These are phyloP conservation scores for Kwoniella sp. DNA, from an alignment of 768 basidiomycete species.

Conservation along the genomic window DNA sequence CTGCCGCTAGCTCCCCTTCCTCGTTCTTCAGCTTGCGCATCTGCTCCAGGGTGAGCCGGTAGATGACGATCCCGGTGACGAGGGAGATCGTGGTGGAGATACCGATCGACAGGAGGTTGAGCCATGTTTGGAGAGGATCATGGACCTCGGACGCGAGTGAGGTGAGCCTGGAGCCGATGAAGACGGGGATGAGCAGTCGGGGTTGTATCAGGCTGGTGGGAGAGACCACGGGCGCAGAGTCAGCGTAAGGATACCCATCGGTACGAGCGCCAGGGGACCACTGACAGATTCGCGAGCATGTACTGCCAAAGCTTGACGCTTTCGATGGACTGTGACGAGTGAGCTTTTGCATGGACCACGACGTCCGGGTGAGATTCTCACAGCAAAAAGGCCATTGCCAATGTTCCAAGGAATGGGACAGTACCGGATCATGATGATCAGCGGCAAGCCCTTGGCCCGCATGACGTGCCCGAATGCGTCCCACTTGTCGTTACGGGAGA, in stretches of 20 bases:
- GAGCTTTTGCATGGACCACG: neutral
- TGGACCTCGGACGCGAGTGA: constrained; percentile 36
- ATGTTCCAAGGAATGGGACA: constrained; percentile 49
- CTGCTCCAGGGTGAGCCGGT: constrained; percentile 43
- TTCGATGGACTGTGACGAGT: constrained; percentile 37
- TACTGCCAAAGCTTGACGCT: constrained; percentile 45
- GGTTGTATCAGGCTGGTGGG: constrained; percentile 35
- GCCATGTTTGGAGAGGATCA: constrained; percentile 43
- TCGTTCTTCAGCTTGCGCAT: constrained; percentile 39
- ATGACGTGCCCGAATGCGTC: constrained; percentile 48
- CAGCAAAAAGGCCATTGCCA: constrained; percentile 49
- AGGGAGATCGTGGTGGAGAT: constrained; percentile 29
- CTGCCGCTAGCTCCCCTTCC: constrained; percentile 39
- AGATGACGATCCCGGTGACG: constrained; percentile 44
- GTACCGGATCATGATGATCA: constrained; percentile 49
- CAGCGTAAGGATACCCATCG: neutral
- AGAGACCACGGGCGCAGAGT: neutral
- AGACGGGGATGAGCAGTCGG: constrained; percentile 45
- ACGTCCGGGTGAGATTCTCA: no score
- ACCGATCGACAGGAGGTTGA: constrained; percentile 44
- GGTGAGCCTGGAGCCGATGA: constrained; percentile 48
- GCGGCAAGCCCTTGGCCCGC: constrained; percentile 43
- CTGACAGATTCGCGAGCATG: constrained; percentile 47
- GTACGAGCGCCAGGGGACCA: neutral
- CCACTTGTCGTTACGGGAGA: constrained; percentile 42